Conservation (phyloP, 176 grass and related monocot species). For the Oropetium thomaeum region DNA sequence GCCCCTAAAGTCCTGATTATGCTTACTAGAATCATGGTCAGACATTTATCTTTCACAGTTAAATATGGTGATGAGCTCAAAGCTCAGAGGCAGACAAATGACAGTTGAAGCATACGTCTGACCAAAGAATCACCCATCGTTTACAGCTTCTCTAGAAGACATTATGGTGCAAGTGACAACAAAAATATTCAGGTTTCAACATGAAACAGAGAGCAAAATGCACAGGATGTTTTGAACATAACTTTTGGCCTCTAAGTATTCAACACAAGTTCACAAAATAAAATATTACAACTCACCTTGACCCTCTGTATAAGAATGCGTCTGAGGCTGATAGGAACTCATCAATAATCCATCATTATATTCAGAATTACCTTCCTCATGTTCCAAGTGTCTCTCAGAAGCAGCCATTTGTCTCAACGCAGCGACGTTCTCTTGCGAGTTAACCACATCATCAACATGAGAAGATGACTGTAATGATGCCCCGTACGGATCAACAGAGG, state of each 20-base stretch:
- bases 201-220: not conserved
- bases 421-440: conserved; percentile 27
- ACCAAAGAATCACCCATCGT: not conserved
- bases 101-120: not conserved
- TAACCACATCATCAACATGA: conserved; percentile 39
- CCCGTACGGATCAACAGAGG: conserved; percentile 41
- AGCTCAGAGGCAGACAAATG: conserved; percentile 6
- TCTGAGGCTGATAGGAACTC: conserved; percentile 55
- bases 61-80: not conserved
- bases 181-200: conserved; percentile 8
- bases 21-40: not conserved
- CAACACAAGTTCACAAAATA: conserved; percentile 12
- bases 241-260: not conserved
- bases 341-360: conserved; percentile 54
- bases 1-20: not conserved
- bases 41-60: conserved; percentile 6
- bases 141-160: not conserved
- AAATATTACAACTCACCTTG: conserved; percentile 81
- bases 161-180: not conserved
- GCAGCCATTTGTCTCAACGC: conserved; percentile 33
- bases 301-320: conserved; percentile 40
- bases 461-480: conserved; percentile 44
- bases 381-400: conserved; percentile 61
- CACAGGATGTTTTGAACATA: conserved; percentile 15
- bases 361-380: conserved; percentile 46